Evolutionary conservation across 163 green algal genomes (phyloP).

Genomic region (Prototheca wickerhamii): DNA sequence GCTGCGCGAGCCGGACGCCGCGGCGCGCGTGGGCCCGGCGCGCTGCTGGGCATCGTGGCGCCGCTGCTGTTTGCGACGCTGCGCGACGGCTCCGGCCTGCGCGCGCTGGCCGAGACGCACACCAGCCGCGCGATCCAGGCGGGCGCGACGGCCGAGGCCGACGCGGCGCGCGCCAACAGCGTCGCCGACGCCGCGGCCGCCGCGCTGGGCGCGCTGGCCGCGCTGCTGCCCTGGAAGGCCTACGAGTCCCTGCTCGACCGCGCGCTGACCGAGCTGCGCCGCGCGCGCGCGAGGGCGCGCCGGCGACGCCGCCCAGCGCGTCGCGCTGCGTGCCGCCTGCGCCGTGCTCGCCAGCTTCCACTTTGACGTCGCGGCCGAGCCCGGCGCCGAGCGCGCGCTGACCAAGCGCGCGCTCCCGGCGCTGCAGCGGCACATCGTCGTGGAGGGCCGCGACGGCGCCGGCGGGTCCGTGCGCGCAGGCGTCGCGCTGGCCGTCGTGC

Average conservation of each 20-base stretch:
- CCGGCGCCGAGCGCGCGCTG: slow-evolving; percentile 23
- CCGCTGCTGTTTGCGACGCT: slow-evolving; percentile 65
- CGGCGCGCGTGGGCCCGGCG: background rate
- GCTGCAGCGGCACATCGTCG: slow-evolving; percentile 59
- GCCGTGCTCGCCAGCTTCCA: slow-evolving; percentile 82
- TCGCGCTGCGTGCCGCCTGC: slow-evolving; percentile 66
- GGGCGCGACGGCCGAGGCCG: background rate
- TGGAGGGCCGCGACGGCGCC: too few species aligned
- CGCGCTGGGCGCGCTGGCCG: slow-evolving; percentile 50
- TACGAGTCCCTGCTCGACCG: slow-evolving; percentile 47
- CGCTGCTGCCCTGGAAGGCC: slow-evolving; percentile 64
- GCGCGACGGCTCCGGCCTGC: slow-evolving; percentile 22
- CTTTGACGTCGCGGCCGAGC: slow-evolving; percentile 35
- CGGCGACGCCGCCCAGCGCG: slow-evolving; percentile 15
- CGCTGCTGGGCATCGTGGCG: slow-evolving; percentile 47
- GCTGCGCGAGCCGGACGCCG: background rate
- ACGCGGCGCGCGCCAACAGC: background rate
- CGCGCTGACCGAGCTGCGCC: slow-evolving; percentile 1
- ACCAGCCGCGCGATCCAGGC: background rate
- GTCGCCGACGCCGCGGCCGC: slow-evolving; percentile 46
- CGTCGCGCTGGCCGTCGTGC: slow-evolving; percentile 79
- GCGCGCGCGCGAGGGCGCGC: too few species aligned
- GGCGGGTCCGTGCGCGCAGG: slow-evolving; percentile 48
- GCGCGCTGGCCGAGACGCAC: background rate
- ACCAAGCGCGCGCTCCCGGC: slow-evolving; percentile 53